Conservation (phyloP, 2,329 filamentous ascomycete species). For the Fusarium sp. region DNA sequence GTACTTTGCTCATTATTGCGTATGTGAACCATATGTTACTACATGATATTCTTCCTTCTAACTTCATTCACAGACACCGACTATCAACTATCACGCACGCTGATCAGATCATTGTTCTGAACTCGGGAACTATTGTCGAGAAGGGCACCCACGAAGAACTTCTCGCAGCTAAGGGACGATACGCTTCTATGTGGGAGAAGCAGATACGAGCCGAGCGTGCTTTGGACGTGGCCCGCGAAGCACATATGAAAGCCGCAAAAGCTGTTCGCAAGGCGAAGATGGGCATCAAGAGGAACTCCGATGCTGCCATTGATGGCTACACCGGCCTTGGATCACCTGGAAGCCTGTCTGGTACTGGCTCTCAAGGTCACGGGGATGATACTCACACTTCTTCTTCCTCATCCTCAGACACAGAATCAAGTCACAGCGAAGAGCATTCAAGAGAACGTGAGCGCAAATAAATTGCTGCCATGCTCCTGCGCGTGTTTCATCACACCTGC, state of each 20-base stretch:
- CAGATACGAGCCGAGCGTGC: constrained; percentile 84
- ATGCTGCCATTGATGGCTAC: constrained; percentile 61
- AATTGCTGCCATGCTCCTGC: not conserved
- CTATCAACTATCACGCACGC: constrained; percentile 88
- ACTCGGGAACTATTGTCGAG: constrained; percentile 81
- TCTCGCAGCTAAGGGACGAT: constrained; percentile 76
- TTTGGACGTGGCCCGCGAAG: constrained; percentile 53
- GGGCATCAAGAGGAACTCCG: constrained; percentile 53
- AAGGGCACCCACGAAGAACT: constrained; percentile 83
- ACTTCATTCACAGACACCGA: constrained; percentile 68
- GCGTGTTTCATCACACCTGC: not conserved
- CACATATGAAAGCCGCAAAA: constrained; percentile 52
- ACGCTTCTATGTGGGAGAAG: constrained; percentile 89
- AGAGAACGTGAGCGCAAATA: constrained; percentile 42
- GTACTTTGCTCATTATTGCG: constrained; percentile 96
- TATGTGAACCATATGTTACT: constrained; percentile 59
- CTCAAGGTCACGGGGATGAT: constrained; percentile 52
- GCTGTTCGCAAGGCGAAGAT: constrained; percentile 65
- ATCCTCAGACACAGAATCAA: constrained; percentile 56
- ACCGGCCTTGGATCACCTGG: constrained; percentile 60
- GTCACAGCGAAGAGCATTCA: constrained; percentile 49
- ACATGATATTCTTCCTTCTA: constrained; percentile 26
- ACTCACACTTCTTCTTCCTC: constrained; percentile 52
- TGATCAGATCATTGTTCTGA: constrained; percentile 85
- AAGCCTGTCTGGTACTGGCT: constrained; percentile 55